These are phyloP conservation scores for Trametes maxima DNA, from an alignment of 768 basidiomycete genomes.

Conservation along the genomic window DNA sequence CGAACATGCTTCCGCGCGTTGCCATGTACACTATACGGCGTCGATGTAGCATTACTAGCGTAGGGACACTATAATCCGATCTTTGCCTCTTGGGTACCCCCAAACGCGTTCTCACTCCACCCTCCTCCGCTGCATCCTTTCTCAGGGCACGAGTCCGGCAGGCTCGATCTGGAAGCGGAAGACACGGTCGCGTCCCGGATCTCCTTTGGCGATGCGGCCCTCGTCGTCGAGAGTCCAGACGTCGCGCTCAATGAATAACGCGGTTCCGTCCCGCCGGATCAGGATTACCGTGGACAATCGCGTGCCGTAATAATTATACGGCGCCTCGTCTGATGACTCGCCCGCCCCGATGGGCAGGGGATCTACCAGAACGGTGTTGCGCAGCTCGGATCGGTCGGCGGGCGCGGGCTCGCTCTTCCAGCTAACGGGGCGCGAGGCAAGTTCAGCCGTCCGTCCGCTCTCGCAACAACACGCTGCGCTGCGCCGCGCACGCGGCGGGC, in stretches of 20 bases:
- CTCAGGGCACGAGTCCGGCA: conserved; percentile 1
- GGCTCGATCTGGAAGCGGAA: conserved; percentile 27
- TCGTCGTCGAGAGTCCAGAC: conserved; percentile 52
- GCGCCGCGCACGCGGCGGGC: neutral
- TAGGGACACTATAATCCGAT: conserved; percentile 19
- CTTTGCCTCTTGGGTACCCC: conserved; percentile 4
- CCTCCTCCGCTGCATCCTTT: conserved; percentile 7
- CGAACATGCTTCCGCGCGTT: conserved; percentile 5
- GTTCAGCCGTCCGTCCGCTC: neutral
- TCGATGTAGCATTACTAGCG: conserved; percentile 25
- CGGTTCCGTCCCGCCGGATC: conserved; percentile 59
- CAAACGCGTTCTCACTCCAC: conserved; percentile 15
- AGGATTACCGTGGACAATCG: conserved; percentile 75
- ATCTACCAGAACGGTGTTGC: conserved; percentile 62
- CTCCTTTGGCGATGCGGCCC: conserved; percentile 33
- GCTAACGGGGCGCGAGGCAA: conserved; percentile 6
- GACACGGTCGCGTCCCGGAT: conserved; percentile 24
- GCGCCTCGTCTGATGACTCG: conserved; percentile 4
- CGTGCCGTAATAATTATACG: conserved; percentile 56
- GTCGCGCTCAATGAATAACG: conserved; percentile 72
- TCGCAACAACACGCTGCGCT: neutral
- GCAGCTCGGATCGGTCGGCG: conserved; percentile 53
- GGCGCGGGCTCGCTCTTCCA: conserved; percentile 37
- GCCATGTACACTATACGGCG: conserved; percentile 23
- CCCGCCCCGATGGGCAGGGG: conserved; percentile 43